Base-by-base conservation (phyloP, 495 filamentous ascomycete genomes). In the Aspergillus steynii region DNA sequence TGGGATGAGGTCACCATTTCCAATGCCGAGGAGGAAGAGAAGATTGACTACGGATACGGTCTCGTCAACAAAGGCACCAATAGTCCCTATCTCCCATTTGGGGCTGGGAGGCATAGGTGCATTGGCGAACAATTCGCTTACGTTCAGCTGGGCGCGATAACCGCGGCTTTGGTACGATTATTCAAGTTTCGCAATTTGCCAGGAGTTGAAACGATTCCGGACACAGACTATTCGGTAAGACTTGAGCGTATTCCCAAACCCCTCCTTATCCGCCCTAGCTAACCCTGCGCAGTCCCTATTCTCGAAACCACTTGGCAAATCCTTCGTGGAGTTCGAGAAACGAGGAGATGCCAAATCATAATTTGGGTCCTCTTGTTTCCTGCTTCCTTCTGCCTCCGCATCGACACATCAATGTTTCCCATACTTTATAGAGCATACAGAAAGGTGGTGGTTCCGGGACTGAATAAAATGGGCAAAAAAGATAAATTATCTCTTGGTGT, bases 121-220 rank as follows among this genome's bases (percentile, higher is more conserved):
- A 84, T 85, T 58, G 82, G 82, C 27, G 82, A 85, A 67, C 77
- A 82, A 54, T 85, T 83, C 57, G 82, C 82, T 34, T 85, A 85
- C 63, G 71, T 82, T 25, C 81, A 85, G 47, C 71, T 85, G 54
- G 71, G 69, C 34, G 73, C 77, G 14, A 81, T 85, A 37, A 65
- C 77, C 27, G 76, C 78, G 7, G 75, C 77, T 2, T 58, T 85
- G 65, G 78, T 83, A 32, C 72, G 77, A 51, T 54, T 77, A 15
- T 78, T 83, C 63, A 77, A 77, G 58, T 77, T 83, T 57, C 60
- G 63, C 56, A 74, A 72, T 34, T 48, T 75, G 34, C 65, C 73
- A 25, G 60, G 64, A 31, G 59, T 59, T 51, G 55, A 66, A n/a
- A 66, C 53, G 12, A 69, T 83, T 37, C 78, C 79, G 15, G 75